Base-by-base conservation (phyloP, 108 stramenopile genomes). In the Discostella pseudostelligera region DNA sequence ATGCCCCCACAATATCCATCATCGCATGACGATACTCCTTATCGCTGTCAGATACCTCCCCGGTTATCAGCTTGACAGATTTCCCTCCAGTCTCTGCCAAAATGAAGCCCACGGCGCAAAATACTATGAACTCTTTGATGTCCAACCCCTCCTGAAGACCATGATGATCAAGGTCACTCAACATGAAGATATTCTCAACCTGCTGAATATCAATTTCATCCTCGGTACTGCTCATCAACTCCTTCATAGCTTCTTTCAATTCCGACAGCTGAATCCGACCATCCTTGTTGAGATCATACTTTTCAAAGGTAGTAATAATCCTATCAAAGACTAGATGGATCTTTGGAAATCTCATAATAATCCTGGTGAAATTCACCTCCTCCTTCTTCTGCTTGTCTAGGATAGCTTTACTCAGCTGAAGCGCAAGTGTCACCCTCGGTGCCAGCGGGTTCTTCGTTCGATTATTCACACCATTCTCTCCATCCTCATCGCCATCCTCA, bases 1-100 rank as follows among this genome's bases (percentile, higher is more conserved):
- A 78, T 13, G 76, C 76, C 28, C 56, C 76, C 20, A 78, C 76
- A 32, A 78, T 78, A 48, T 78, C 76, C 76, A 78, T 78, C 76
- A 78, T 78, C 20, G 76, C 76, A 19, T 69, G 57, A 58, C 76
- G 76, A 60, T 78, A 78, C 48, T 78, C 76, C 26, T 70, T 55
- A 35, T 78, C 69, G 6, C 22, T 48, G n/a, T 70, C 69, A 36
- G 76, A 70, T 56, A 59, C 68, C 44, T 65, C 69, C 42, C 76
- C 76, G 48, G 69, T 69, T 50, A 66, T 53, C 55, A 60, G 19
- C 49, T 53, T 69, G 69, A 63, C 64, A 55, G 69, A 70, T 39
- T 78, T 78, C 26, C 69, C 69, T 21, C 69, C 76, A 60, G 76
- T 57, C 49, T 78, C 76, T 12, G 76, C 76, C 47, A 78, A 69